phyloP scores from a whole-genome alignment of 2,329 filamentous ascomycete species.

The Microsporum ferrugineum region DNA sequence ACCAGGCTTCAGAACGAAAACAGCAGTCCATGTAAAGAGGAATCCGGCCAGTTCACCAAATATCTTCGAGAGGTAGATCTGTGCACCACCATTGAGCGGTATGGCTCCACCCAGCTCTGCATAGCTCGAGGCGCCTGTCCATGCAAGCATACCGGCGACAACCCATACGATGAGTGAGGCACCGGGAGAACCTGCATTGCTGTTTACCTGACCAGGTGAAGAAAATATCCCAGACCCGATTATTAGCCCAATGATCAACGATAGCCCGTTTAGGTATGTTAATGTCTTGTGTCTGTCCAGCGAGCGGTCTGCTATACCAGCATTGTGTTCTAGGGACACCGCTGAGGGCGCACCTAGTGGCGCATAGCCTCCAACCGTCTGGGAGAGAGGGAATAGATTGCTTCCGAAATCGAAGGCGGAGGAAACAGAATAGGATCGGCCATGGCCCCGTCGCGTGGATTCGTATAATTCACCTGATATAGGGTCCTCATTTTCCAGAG shows the following conservation, averaged over 20 bases:
- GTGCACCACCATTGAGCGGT: constrained; percentile 84
- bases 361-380: constrained; percentile 70
- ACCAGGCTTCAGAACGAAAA: constrained; percentile 87
- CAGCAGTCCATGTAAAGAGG: constrained; percentile 90
- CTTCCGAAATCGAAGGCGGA: constrained; percentile 94
- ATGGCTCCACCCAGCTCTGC: constrained; percentile 93
- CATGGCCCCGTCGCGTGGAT: constrained; percentile 39
- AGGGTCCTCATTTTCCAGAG: constrained; percentile 76
- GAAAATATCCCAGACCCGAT: constrained; percentile 97
- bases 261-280: constrained; percentile 87
- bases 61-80: constrained; percentile 90
- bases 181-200: constrained; percentile 80
- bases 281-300: constrained; percentile 92
- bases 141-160: constrained; percentile 81
- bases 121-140: constrained; percentile 92
- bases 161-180: constrained; percentile 85
- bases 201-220: constrained; percentile 83
- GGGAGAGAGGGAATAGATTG: constrained; percentile 83
- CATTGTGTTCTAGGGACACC: constrained; percentile 40
- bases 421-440: constrained; percentile 74
- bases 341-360: constrained; percentile 68
- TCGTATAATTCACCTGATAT: constrained; percentile 43
- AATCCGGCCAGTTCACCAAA: constrained; percentile 90
- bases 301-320: constrained; percentile 58
- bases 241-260: constrained; percentile 80